Evolutionary conservation across 768 basidiomycete genomes (phyloP).

Genomic region (Phylloporus sp.): DNA sequence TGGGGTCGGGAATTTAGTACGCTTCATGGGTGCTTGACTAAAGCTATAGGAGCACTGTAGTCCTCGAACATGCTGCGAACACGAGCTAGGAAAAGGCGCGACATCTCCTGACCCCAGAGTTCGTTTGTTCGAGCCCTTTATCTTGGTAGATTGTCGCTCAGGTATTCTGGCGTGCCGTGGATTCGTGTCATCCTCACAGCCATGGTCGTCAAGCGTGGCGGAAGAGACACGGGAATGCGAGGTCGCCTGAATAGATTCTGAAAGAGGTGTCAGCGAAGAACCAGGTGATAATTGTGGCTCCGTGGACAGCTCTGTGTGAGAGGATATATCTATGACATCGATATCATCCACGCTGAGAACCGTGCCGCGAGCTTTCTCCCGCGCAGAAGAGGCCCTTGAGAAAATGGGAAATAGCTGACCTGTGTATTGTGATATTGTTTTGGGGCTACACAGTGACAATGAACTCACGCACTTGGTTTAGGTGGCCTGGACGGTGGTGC

Average conservation of each 20-base stretch:
- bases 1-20: not conserved
- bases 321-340: constrained; percentile 19
- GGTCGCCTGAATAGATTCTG: constrained; percentile 5
- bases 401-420: constrained; percentile 28
- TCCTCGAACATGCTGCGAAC: constrained; percentile 61
- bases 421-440: constrained; percentile 6
- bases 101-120: not conserved
- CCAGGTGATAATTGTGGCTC: constrained; percentile 10
- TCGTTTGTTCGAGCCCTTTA: constrained; percentile 1
- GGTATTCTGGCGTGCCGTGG: constrained; percentile 1
- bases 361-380: not conserved
- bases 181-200: constrained; percentile 6
- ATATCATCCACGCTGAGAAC: constrained; percentile 13
- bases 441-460: not conserved
- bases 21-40: constrained; percentile 10
- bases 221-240: constrained; percentile 8
- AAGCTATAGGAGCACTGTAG: constrained; percentile 40
- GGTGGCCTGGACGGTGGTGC: not conserved
- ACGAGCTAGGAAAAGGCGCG: constrained; percentile 47
- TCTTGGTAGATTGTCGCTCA: constrained; percentile 3
- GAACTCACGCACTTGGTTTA: constrained; percentile 22
- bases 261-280: constrained; percentile 7
- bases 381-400: constrained; percentile 6
- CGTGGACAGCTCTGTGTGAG: constrained; percentile 13
- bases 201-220: not conserved